phyloP scores from a whole-genome alignment of 108 stramenopile species.

The Nitzschia sp. region DNA sequence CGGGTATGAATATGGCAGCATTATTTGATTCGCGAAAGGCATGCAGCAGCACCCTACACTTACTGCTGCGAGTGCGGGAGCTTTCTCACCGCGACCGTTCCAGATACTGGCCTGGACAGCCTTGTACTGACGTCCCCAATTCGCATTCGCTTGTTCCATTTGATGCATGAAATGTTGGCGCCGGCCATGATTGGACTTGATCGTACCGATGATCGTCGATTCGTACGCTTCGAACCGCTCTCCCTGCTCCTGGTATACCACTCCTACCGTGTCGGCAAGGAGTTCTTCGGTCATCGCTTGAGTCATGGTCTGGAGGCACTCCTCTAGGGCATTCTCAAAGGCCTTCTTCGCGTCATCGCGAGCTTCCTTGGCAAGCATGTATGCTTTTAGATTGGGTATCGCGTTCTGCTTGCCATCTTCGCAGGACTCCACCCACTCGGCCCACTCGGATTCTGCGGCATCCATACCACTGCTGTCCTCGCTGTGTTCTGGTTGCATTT shows the following conservation, averaged over 20 bases:
- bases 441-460: background rate
- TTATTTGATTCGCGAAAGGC: too few species aligned
- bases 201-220: background rate
- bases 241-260: background rate
- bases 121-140: conserved; percentile 8
- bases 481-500: background rate
- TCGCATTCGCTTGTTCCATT: conserved; percentile 9
- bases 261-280: conserved; percentile 4
- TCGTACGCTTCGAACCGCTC: conserved; percentile 1
- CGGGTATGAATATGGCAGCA: too few species aligned
- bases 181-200: conserved; percentile 14
- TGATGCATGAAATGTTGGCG: background rate
- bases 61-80: background rate
- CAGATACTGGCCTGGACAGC: too few species aligned
- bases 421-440: background rate
- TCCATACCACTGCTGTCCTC: background rate
- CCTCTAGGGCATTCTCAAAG: background rate
- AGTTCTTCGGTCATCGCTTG: conserved; percentile 14
- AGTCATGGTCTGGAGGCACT: conserved; percentile 1
- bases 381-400: conserved; percentile 2
- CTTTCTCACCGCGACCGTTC: too few species aligned
- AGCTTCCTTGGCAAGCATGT: conserved; percentile 5
- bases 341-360: conserved; percentile 8
- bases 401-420: background rate
- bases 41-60: too few species aligned